Evolutionary conservation across 805 yeast species (phyloP), one percentile per base, ranked within the genome.

Genomic region (Saccharomyces jurei): DNA sequence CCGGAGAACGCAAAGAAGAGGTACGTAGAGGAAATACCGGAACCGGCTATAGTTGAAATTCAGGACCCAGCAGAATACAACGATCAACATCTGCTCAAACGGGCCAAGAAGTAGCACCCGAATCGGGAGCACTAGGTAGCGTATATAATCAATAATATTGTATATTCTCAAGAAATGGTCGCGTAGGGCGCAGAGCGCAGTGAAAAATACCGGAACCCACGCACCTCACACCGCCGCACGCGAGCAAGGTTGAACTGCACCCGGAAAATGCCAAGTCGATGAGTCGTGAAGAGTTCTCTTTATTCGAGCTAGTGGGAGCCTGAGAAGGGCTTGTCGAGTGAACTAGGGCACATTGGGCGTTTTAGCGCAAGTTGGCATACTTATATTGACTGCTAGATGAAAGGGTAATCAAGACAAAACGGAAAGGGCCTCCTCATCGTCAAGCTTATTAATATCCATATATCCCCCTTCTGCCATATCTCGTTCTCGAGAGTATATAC

Each of bases 251-350:
- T 36, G 44, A 36, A 36, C 21, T 48, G 50, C 50, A 48, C 50
- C 50, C 50, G 50, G 50, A 48, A 48, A 21, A 29, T 22, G 17
- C 48, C 27, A 32, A 44, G 26, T 50, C 47, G 48, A 28, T 48
- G 32, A 27, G 32, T 48, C 54, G 29, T 50, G 55, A 41, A 36
- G 44, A 36, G 44, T 48, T 56, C 32, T 50, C 56, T 14, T 52
- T 54, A 44, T 47, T 50, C 17, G 50, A 50, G 48, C 50, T 50
- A 25, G 22, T 50, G 25, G 25, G 26, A 25, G 52, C 30, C 41
- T 21, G 52, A 11, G 47, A 50, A 31, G 48, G 47, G 49, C 50
- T 50, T 25, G 46, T 22, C 52, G 46, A 25, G 49, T 41, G 46
- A 28, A 32, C 44, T 36, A 25, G 44, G 22, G 44, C 44, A 4